Evolutionary conservation across 805 yeast genomes (phyloP), one percentile per base, ranked within the genome.

Genomic region (Myxozyma geophila): DNA sequence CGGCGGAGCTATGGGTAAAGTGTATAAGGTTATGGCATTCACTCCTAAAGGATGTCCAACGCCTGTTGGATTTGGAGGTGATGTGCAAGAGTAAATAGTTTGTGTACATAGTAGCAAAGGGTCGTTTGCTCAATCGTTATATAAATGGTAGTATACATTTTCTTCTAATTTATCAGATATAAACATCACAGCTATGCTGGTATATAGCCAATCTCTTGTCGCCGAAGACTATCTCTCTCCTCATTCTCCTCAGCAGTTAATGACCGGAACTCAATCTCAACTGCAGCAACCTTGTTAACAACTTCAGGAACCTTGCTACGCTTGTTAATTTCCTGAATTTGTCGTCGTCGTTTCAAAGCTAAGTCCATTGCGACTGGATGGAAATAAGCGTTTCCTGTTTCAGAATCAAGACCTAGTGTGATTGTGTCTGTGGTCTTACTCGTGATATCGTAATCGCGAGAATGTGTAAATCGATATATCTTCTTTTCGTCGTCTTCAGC

Each of bases 321-420:
- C 21, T 44, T 57, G 17, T 47, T 39, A 13, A 35, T 50, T n/a
- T 69, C 82, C 53, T 85, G 80, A 44, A 85, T 87, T 13, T 91
- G 85, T 76, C 97, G 85, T 74, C 96, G 86, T 74, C 93, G 88
- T 78, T 89, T 91, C 73, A 95, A 84, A 69, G 88, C 95, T 49
- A 90, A 82, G 70, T 87, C 86, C 41, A 92, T 91, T 13, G 83
- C 79, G 17, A 93, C 78, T 8, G 98, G 97, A 63, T 88, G 85
- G 74, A 88, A 95, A 70, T 82, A 83, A 2, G 91, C 96, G 8
- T 84, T 80, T 33, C 79, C 77, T 39, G 83, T 76, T 53, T 82
- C 83, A 35, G 77, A 73, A 61, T 80, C 80, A 69, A 90, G 84
- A 50, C 86, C 83, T 53, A 92, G 77, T 1, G 88, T 85, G 67